phyloP scores from a whole-genome alignment of 1,284 basidiomycete genomes.

The Heliocybe sulcata region DNA sequence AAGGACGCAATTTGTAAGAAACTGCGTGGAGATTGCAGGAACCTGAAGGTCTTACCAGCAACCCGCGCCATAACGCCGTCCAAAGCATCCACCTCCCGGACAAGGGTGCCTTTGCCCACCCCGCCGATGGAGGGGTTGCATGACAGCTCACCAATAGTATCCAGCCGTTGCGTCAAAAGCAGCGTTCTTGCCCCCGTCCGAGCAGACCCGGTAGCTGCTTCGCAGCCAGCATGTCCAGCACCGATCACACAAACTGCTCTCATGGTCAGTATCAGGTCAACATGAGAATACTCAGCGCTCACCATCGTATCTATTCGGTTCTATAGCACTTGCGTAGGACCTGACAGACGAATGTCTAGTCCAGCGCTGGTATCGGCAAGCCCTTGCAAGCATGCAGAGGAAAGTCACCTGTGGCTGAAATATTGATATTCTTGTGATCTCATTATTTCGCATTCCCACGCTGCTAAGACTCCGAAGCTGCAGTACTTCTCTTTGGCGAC shows the following conservation, averaged over 20 bases:
- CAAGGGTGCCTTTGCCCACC: constrained; percentile 85
- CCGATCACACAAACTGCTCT: constrained; percentile 75
- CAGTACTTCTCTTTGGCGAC: too few species aligned
- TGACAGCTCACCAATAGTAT: constrained; percentile 82
- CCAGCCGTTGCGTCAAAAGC: constrained; percentile 73
- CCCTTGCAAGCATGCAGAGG: neutral
- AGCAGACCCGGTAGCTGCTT: constrained; percentile 83
- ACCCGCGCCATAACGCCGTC: constrained; percentile 76
- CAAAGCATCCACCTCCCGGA: constrained; percentile 83
- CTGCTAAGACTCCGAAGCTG: too few species aligned
- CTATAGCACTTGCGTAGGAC: neutral
- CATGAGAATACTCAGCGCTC: neutral
- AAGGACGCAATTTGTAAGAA: neutral
- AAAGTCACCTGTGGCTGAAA: too few species aligned
- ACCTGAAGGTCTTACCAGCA: constrained; percentile 42
- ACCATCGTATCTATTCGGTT: neutral
- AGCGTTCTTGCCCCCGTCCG: constrained; percentile 76
- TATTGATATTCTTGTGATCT: too few species aligned
- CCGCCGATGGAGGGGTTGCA: constrained; percentile 89
- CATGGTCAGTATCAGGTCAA: neutral
- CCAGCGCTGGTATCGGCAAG: neutral
- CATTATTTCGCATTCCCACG: too few species aligned
- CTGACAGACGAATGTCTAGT: neutral
- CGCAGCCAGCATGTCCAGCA: constrained; percentile 89
- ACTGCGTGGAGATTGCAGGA: neutral